Conservation (phyloP, 78 protist genomes). For the Planoprotostelium fungivorum region DNA sequence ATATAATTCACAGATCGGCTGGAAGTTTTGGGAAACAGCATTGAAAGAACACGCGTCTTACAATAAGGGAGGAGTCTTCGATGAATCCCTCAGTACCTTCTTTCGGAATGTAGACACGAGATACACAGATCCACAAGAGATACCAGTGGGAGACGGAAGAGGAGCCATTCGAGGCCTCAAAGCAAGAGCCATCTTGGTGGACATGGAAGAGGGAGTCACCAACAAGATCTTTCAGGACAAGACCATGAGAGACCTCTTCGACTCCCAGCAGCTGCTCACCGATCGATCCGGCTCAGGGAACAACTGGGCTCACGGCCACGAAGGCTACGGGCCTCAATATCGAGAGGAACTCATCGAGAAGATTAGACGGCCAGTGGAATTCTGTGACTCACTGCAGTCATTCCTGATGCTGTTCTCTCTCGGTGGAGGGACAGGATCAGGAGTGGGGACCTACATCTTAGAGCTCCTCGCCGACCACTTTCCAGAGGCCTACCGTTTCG, state of each 20-base stretch:
- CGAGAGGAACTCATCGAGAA: slow-evolving; percentile 6
- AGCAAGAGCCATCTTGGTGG: slow-evolving; percentile 72
- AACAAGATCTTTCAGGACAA: neutral
- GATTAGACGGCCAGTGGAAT: slow-evolving; percentile 30
- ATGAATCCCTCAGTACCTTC: slow-evolving; percentile 57
- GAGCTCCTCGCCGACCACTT: slow-evolving; percentile 51
- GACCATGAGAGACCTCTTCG: slow-evolving; percentile 43
- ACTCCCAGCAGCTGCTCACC: slow-evolving; percentile 39
- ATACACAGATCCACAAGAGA: neutral
- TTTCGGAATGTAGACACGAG: slow-evolving; percentile 52
- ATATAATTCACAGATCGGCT: slow-evolving; percentile 19
- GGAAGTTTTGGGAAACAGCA: slow-evolving; percentile 76
- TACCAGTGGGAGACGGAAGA: neutral
- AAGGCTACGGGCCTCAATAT: slow-evolving; percentile 53
- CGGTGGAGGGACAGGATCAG: slow-evolving; percentile 90
- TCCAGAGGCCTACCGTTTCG: slow-evolving; percentile 39
- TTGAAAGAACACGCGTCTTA: slow-evolving; percentile 57
- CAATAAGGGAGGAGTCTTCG: slow-evolving; percentile 3
- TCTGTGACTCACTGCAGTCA: slow-evolving; percentile 71
- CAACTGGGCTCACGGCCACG: slow-evolving; percentile 71
- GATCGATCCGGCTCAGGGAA: slow-evolving; percentile 75
- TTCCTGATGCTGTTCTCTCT: slow-evolving; percentile 63
- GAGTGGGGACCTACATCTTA: slow-evolving; percentile 69
- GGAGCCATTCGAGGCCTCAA: slow-evolving; percentile 4
- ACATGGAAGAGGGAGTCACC: slow-evolving; percentile 89